Percentiles rank a stretch among this genome's conserved stretches.
These are phyloP conservation scores for Fomes fomentarius DNA, from an alignment of 1,284 basidiomycete genomes.

Conservation along the genomic window DNA sequence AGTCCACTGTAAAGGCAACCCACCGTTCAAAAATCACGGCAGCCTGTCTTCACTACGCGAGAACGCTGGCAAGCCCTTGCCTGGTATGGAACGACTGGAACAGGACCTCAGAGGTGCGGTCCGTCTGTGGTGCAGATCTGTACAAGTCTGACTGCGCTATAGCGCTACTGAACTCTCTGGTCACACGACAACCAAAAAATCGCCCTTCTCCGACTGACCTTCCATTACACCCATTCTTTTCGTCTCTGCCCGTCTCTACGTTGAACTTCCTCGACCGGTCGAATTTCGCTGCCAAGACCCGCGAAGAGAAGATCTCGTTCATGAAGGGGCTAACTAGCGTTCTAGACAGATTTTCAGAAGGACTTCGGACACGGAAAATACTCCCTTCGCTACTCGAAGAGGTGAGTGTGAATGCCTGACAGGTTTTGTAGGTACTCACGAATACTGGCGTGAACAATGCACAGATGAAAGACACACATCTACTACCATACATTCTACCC, in stretches of 20 bases:
- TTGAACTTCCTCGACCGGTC: slow-evolving; percentile 96
- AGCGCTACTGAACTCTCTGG: slow-evolving; percentile 79
- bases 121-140: background rate
- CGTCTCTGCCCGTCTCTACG: slow-evolving; percentile 95
- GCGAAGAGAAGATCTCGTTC: slow-evolving; percentile 96
- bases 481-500: slow-evolving; percentile 95
- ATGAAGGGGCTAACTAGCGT: slow-evolving; percentile 90
- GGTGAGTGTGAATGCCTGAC: slow-evolving; percentile 45
- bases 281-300: slow-evolving; percentile 91
- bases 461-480: slow-evolving; percentile 91
- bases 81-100: slow-evolving; percentile 66
- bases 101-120: slow-evolving; percentile 66
- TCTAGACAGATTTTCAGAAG: slow-evolving; percentile 86
- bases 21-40: slow-evolving; percentile 90
- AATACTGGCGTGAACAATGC: background rate
- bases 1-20: slow-evolving; percentile 86
- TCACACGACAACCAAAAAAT: slow-evolving; percentile 77
- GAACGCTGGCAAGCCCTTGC: slow-evolving; percentile 71
- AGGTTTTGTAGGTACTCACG: background rate
- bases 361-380: slow-evolving; percentile 87
- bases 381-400: slow-evolving; percentile 95
- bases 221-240: slow-evolving; percentile 89
- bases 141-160: background rate
- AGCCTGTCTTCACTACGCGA: slow-evolving; percentile 80
- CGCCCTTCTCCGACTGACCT: slow-evolving; percentile 82